Evolutionary conservation across 805 yeast species (phyloP).

Genomic region (Ogataea henricii): DNA sequence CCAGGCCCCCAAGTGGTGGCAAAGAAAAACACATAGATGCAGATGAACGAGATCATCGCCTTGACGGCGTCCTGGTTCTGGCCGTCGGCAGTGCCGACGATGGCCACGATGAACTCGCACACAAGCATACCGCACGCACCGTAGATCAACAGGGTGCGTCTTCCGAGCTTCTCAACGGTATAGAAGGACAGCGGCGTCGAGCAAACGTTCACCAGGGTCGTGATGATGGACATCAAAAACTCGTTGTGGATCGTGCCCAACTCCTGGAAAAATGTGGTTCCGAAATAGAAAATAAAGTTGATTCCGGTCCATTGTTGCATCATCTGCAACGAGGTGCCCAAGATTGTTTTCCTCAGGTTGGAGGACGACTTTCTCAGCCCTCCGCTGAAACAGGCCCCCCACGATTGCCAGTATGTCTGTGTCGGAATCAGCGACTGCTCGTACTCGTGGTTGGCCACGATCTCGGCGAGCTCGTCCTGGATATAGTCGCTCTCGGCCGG

Average conservation of each 20-base stretch:
- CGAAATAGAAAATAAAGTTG: conserved; percentile 74
- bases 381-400: conserved; percentile 49
- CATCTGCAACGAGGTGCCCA: conserved; percentile 46
- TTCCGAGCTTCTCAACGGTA: conserved; percentile 61
- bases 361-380: conserved; percentile 38
- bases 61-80: conserved; percentile 30
- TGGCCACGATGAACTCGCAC: conserved; percentile 62
- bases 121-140: conserved; percentile 53
- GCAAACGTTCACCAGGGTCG: conserved; percentile 53
- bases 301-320: conserved; percentile 80
- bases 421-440: conserved; percentile 40
- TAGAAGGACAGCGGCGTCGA: conserved; percentile 58
- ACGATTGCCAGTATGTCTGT: conserved; percentile 38
- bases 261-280: conserved; percentile 64
- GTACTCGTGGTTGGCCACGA: conserved; percentile 51
- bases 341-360: conserved; percentile 45
- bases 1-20: conserved; percentile 87
- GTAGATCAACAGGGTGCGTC: conserved; percentile 48
- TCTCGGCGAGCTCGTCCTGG: conserved; percentile 52
- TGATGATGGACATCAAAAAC: conserved; percentile 53
- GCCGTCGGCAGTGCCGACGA: conserved; percentile 36
- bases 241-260: conserved; percentile 49
- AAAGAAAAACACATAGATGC: conserved; percentile 69
- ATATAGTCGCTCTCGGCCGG: conserved; percentile 48
- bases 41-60: conserved; percentile 45